A percentile compares a stretch with the other conserved stretches of the same genome.
Conservation (phyloP, 305 asterid species). For the Euphrasia arctica region DNA sequence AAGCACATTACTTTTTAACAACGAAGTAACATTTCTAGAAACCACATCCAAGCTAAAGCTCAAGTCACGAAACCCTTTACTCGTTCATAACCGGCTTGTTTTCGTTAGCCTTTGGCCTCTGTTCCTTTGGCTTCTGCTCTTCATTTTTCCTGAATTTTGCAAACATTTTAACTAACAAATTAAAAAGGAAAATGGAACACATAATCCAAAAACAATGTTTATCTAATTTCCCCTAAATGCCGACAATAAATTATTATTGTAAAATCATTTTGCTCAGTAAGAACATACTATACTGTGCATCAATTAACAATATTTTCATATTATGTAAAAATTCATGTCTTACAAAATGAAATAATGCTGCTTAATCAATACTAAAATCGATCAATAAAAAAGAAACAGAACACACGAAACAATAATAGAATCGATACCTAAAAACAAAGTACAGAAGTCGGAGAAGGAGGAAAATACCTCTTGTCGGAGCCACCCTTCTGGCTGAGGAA, state of each 20-base stretch:
- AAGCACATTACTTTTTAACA: background rate
- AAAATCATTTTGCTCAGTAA: no score
- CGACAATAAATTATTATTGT: no score
- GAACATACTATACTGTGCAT: background rate
- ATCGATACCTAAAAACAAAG: background rate
- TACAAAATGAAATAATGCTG: no score
- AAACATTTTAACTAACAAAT: background rate
- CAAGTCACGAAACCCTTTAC: constrained; percentile 24
- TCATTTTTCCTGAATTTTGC: constrained; percentile 64
- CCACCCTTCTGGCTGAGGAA: constrained; percentile 99
- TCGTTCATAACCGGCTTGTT: constrained; percentile 96
- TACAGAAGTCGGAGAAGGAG: background rate
- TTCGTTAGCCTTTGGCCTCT: constrained; percentile 86
- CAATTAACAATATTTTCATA: background rate
- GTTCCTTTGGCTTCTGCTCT: constrained; percentile 95
- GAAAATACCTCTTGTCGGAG: constrained; percentile 70
- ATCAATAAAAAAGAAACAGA: background rate
- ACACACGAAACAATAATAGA: background rate
- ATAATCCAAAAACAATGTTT: background rate
- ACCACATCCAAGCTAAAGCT: constrained; percentile 22
- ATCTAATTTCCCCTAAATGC: no score
- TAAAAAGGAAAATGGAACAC: background rate
- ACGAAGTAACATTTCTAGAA: background rate
- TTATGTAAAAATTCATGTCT: background rate
- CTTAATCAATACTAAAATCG: background rate